Evolutionary conservation across 2,329 filamentous ascomycete genomes (phyloP).

Genomic region (Cytospora piceae): DNA sequence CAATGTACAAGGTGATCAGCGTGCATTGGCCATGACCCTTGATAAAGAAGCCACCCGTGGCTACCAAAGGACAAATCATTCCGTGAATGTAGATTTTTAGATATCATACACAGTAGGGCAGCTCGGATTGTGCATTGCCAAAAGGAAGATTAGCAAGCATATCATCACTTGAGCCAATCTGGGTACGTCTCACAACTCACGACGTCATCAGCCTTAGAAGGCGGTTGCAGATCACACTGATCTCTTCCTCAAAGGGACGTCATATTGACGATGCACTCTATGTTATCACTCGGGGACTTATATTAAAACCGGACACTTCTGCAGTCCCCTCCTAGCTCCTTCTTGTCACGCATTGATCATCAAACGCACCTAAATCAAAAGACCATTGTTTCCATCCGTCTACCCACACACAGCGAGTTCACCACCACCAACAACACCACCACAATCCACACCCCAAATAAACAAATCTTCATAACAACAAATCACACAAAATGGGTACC

Average conservation of each 20-base stretch:
- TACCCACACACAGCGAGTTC: not conserved
- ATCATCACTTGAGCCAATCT: not conserved
- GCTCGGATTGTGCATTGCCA: no score
- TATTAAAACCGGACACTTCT: not conserved
- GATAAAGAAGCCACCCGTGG: no score
- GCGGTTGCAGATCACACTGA: constrained; percentile 12
- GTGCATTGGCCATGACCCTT: no score
- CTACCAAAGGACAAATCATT: no score
- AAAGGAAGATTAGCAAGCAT: not conserved
- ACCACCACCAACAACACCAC: not conserved
- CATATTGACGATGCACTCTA: constrained; percentile 19
- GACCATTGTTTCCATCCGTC: not conserved
- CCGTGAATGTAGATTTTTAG: no score
- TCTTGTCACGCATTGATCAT: not conserved
- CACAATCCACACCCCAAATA: not conserved
- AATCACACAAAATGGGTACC: constrained; percentile 33
- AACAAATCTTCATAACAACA: not conserved
- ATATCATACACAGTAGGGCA: not conserved
- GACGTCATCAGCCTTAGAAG: constrained; percentile 7
- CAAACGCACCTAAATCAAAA: not conserved
- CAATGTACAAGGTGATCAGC: not conserved
- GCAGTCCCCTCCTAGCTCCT: not conserved
- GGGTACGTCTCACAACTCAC: not conserved
- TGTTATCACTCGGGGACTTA: not conserved
- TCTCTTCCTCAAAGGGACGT: constrained; percentile 1